Base-by-base conservation (phyloP, 2,329 filamentous ascomycete species). In the Stagonosporopsis vannaccii region DNA sequence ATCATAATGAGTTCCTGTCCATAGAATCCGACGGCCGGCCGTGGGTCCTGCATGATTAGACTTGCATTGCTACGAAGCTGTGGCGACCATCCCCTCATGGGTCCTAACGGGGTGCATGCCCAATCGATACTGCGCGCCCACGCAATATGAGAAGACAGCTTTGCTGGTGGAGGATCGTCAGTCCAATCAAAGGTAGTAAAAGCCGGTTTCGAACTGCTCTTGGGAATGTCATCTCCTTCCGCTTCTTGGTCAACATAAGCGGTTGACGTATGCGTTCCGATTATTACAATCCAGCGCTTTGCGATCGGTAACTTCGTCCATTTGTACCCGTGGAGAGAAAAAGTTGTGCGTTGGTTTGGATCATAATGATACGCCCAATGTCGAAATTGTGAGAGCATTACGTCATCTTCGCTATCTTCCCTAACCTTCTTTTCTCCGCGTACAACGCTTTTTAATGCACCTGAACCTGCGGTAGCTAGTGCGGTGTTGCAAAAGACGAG, bases 11-110 rank as follows among this genome's bases (percentile, higher is more conserved):
- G 66, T 17, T 74, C 67, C 9, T 71, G 58, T 1, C 77, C 76
- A 66, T 82, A 28, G 84, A 86, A 67, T 76, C 92, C 83, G 3
- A 88, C 86, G 2, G 86, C 85, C 1, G 88, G 87, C 2, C 64
- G 54, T 37, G 62, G 57, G 37, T 71, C 66, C 13, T 62, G 63
- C 89, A 94, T 91, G 59, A 94, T 85, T 45, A 93, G 77, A 70
- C 92, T 93, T 37, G 89, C 87, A 84, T 92, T 88, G 62, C 85
- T 85, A 50, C 90, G 84, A 43, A 94, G 77, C 63, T 91, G 88
- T 23, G 83, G 74, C 2, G 83, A 77, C 90, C 91, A 95, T 25
- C 80, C 75, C 56, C 87, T 85, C 39, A 94, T 90, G 0, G 90
- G 88, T 0, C 91, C 91, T 1, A 94, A 79, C 6, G 86, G 78